A percentile compares a stretch with the other conserved stretches of the same genome.
These are phyloP conservation scores for Eutrema japonicum DNA, from an alignment of 345 rosid genomes.

Conservation along the genomic window DNA sequence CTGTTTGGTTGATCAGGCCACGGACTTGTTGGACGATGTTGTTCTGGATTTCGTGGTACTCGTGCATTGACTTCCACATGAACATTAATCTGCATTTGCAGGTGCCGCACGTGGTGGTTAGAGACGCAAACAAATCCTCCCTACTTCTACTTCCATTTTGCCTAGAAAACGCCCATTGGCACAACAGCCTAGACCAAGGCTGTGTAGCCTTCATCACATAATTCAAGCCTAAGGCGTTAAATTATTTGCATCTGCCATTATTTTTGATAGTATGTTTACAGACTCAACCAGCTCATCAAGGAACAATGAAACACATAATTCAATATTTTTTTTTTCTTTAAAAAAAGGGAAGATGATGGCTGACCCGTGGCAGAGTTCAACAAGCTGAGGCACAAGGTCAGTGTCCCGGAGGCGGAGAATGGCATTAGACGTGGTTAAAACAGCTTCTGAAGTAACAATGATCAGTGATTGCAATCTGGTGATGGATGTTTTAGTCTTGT, in stretches of 20 bases:
- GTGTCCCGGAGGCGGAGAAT: constrained; percentile 76
- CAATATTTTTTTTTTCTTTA: too few relatives aligned
- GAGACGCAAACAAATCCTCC: background rate
- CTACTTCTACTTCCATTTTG: background rate
- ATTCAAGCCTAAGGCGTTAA: background rate
- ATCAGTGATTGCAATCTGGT: constrained; percentile 68
- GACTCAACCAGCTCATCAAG: background rate
- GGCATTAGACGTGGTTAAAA: constrained; percentile 79
- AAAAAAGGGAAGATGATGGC: constrained; percentile 20
- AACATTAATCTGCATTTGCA: constrained; percentile 74
- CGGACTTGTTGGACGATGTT: constrained; percentile 88
- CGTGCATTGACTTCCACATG: constrained; percentile 94
- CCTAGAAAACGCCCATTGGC: background rate
- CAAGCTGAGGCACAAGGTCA: constrained; percentile 86
- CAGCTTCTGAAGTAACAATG: constrained; percentile 82
- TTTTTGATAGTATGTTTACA: background rate
- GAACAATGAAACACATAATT: background rate
- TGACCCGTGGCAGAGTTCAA: constrained; percentile 87
- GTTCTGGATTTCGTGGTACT: constrained; percentile 80
- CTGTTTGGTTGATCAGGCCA: constrained; percentile 72
- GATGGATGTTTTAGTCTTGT: constrained; percentile 82
- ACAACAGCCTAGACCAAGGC: constrained; percentile 11
- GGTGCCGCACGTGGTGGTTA: background rate
- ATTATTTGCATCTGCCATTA: background rate
- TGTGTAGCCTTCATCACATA: background rate